phyloP scores from a whole-genome alignment of 2,329 filamentous ascomycete genomes.

The Domatiomyces globalis region DNA sequence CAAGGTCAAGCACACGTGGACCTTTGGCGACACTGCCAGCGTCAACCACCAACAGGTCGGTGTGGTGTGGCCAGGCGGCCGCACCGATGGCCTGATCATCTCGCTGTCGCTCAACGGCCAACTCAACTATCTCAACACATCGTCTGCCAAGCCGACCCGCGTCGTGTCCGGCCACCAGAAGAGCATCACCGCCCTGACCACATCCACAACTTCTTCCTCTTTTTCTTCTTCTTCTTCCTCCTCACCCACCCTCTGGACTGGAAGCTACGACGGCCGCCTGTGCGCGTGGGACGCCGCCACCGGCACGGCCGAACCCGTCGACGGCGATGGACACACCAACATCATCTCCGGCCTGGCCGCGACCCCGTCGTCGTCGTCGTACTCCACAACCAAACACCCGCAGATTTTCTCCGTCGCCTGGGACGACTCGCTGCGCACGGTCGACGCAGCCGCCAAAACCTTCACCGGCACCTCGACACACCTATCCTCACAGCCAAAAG shows the following conservation, averaged over 20 bases:
- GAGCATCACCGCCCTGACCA: constrained; percentile 64
- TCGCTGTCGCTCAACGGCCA: constrained; percentile 79
- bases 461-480: constrained; percentile 57
- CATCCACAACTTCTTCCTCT: constrained; percentile 28
- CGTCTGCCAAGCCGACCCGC: constrained; percentile 52
- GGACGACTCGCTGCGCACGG: constrained; percentile 77
- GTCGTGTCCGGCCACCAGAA: constrained; percentile 82
- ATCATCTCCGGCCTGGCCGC: constrained; percentile 66
- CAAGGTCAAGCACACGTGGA: constrained; percentile 68
- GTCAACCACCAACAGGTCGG: constrained; percentile 83
- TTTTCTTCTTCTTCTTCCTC: constrained; percentile 21
- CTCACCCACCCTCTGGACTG: constrained; percentile 60
- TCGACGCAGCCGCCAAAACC: constrained; percentile 59
- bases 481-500: constrained; percentile 68
- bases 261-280: constrained; percentile 80
- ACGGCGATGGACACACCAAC: constrained; percentile 72
- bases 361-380: constrained; percentile 17
- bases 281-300: constrained; percentile 66
- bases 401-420: constrained; percentile 77
- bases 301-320: constrained; percentile 55
- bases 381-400: constrained; percentile 23
- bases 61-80: constrained; percentile 72
- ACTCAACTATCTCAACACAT: constrained; percentile 72
- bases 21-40: constrained; percentile 57
- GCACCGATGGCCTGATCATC: constrained; percentile 76